Conservation (phyloP, 2,329 filamentous ascomycete species). For the Xylariaceae sp. region DNA sequence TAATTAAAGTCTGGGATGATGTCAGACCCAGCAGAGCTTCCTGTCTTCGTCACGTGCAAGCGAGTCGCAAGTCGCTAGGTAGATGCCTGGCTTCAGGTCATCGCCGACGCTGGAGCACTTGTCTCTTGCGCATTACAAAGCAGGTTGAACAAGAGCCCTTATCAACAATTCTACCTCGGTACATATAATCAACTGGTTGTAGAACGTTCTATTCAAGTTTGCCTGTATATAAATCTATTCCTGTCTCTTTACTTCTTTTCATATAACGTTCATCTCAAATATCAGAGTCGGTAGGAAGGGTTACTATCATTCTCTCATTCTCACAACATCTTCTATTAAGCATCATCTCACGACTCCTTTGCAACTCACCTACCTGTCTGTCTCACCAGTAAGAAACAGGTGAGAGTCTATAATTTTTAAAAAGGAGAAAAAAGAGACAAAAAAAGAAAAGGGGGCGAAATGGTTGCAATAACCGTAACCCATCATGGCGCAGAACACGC, state of each 20-base stretch:
- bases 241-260: neutral
- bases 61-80: no score
- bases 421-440: neutral
- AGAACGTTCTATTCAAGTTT: slow-evolving; percentile 21
- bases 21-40: neutral
- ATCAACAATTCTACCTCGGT: neutral
- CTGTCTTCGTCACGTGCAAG: neutral
- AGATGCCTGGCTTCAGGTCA: neutral
- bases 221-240: neutral
- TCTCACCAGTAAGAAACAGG: neutral
- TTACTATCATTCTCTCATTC: no score
- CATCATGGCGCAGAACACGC: slow-evolving; percentile 44
- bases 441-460: slow-evolving; percentile 2
- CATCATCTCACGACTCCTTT: no score
- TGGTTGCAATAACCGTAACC: slow-evolving; percentile 41
- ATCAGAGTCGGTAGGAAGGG: neutral
- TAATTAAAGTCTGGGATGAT: slow-evolving; percentile 3
- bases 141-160: slow-evolving; percentile 20
- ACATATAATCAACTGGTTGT: slow-evolving; percentile 15
- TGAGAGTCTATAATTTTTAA: no score
- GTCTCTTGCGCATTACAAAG: slow-evolving; percentile 39
- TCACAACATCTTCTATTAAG: no score
- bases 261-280: neutral
- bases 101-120: no score
- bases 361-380: neutral